Evolutionary conservation across 1,284 basidiomycete species (phyloP).

Genomic region (Mycocalia duriaeana): DNA sequence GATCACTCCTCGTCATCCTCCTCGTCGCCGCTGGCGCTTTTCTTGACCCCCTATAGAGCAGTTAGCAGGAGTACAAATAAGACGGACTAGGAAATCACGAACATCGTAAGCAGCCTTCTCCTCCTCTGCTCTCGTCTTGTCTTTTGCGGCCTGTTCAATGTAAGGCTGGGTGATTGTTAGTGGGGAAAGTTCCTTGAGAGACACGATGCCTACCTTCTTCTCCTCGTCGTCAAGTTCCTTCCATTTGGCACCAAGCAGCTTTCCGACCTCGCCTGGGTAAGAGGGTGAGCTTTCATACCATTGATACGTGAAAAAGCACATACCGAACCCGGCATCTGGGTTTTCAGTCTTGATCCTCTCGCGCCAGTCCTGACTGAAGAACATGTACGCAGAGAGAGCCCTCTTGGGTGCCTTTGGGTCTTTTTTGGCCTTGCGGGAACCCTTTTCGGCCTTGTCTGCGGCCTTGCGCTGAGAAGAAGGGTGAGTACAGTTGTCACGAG

Average conservation of each 20-base stretch:
- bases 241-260: conserved; percentile 86
- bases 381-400: conserved; percentile 95
- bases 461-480: conserved; percentile 58
- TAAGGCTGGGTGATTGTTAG: conserved; percentile 64
- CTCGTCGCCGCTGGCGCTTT: conserved; percentile 50
- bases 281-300: background rate
- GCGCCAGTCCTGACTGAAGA: conserved; percentile 95
- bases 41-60: conserved; percentile 39
- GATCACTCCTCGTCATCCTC: conserved; percentile 53
- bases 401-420: conserved; percentile 85
- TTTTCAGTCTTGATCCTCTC: conserved; percentile 94
- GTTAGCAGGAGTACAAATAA: conserved; percentile 6
- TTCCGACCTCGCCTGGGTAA: conserved; percentile 71
- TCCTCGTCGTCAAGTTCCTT: conserved; percentile 81
- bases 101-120: conserved; percentile 79
- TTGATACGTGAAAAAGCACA: conserved; percentile 29
- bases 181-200: conserved; percentile 5
- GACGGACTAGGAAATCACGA: conserved; percentile 20
- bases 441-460: conserved; percentile 63
- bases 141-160: conserved; percentile 78
- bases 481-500: too few species aligned
- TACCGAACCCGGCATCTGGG: conserved; percentile 89
- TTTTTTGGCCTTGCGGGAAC: conserved; percentile 59
- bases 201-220: conserved; percentile 64
- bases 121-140: conserved; percentile 81